Conservation (phyloP, 345 rosid genomes). For the Eucalyptus cloeziana region DNA sequence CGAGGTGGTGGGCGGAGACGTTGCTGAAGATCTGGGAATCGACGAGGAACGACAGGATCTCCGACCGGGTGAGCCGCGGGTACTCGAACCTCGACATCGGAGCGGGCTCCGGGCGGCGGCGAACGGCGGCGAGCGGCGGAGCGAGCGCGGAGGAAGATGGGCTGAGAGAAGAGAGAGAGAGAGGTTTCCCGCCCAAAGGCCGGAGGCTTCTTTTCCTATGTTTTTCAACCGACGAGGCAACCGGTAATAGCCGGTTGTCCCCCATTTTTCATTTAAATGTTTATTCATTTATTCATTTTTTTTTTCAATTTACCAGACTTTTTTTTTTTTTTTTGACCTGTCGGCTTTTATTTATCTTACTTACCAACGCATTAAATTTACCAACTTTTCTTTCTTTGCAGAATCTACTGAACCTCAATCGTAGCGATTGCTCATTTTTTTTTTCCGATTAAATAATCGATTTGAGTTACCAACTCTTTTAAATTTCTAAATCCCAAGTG, state of each 20-base stretch:
- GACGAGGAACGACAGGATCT: conserved; percentile 38
- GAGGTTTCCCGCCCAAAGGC: not conserved
- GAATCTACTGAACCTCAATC: not conserved
- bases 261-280: not conserved
- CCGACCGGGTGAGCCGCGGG: conserved; percentile 48
- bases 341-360: too few relatives aligned
- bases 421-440: accelerated
- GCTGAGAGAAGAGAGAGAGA: not conserved
- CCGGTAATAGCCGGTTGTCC: not conserved
- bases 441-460: not conserved
- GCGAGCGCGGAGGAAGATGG: not conserved
- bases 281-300: too few relatives aligned
- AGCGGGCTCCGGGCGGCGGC: not conserved
- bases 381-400: not conserved
- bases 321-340: not conserved
- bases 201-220: accelerated
- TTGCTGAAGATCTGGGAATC: conserved; percentile 53
- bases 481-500: not conserved
- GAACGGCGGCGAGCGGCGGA: not conserved
- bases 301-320: not conserved
- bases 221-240: not conserved
- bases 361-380: not conserved
- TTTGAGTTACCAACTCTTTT: not conserved
- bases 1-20: conserved; percentile 41
- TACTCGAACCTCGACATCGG: conserved; percentile 66